Evolutionary conservation across 2,329 filamentous ascomycete genomes (phyloP), one percentile per base, ranked within the genome.

Genomic region (Epichloe sylvatica): DNA sequence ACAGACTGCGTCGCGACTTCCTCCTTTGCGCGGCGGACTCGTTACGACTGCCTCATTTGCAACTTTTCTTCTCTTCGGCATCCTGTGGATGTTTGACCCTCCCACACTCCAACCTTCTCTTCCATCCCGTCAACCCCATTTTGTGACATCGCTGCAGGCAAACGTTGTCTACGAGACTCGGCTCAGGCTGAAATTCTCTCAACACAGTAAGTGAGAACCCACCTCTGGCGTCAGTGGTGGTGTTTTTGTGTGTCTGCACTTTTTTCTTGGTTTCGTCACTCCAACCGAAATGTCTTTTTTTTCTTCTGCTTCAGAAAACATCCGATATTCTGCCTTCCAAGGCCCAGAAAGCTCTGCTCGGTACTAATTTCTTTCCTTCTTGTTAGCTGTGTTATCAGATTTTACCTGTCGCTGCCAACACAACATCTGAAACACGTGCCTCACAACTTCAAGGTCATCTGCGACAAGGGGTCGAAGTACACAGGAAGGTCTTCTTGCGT

Each of bases 1-100:
- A 30, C 50, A 35, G 47, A 42, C 39, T 50, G 51, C 21, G 48
- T 52, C 48, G 51, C 48, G 51, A 52, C 51, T 50, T 50, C 51
- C 51, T 21, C 47, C 37, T 45, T 30, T 45, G 45, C 40, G 35
- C 34, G n/a, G 13, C 39, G 8, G 15, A 15, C 38, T 40, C 37
- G 4, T 50, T 46, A 40, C 46, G 19, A 48, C 42, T 47, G 49
- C 38, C 49, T 52, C 40, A 23, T 46, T 47, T 33, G 44, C 47
- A 30, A 38, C 35, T 44, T 40, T 23, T n/a, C 25, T 34, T 42
- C 45, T 36, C 30, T 48, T n/a, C 34, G 43, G 37, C 50, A 43
- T 51, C 50, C 50, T 43, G 50, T 39, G 46, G 42, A 39, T 51
- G 41, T 35, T 43, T 36, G 33, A 45, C 15, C 39, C 34, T 43